These are phyloP conservation scores for Ascodesmis nigricans DNA, from an alignment of 495 filamentous ascomycete species.

Conservation along the genomic window DNA sequence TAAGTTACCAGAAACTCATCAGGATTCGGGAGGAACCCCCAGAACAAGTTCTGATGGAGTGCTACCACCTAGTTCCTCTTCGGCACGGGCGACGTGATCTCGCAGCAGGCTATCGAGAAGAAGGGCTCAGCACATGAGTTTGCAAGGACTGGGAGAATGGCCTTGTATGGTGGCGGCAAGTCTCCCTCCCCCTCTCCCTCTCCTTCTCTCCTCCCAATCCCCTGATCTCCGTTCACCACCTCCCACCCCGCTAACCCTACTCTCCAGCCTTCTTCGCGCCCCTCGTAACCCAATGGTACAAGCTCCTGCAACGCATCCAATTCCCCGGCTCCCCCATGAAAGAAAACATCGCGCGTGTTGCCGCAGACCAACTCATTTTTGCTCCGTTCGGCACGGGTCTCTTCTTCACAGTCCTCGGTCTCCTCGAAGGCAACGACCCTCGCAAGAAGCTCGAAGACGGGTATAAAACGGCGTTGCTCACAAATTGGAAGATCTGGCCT, in stretches of 20 bases:
- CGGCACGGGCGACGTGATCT: slow-evolving; percentile 68
- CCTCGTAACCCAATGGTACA: slow-evolving; percentile 73
- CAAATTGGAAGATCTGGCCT: slow-evolving; percentile 88
- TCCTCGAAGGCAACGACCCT: slow-evolving; percentile 50
- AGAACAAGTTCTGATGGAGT: too few relatives aligned
- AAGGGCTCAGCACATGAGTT: slow-evolving; percentile 63
- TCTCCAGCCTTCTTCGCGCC: slow-evolving; percentile 70
- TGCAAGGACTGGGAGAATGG: slow-evolving; percentile 70
- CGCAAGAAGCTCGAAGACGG: slow-evolving; percentile 45
- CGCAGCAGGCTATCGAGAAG: slow-evolving; percentile 85
- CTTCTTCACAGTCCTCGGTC: slow-evolving; percentile 70
- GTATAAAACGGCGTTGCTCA: slow-evolving; percentile 46
- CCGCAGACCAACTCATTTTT: slow-evolving; percentile 67
- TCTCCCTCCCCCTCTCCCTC: slow-evolving; percentile 12
- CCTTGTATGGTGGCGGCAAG: slow-evolving; percentile 68
- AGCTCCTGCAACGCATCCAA: slow-evolving; percentile 48
- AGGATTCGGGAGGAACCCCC: too few relatives aligned
- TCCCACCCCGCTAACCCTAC: slow-evolving; percentile 5
- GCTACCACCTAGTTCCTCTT: slow-evolving; percentile 81
- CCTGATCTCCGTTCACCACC: too few relatives aligned
- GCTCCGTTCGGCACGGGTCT: slow-evolving; percentile 57
- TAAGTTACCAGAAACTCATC: too few relatives aligned
- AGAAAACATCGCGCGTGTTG: slow-evolving; percentile 64
- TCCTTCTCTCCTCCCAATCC: too few relatives aligned
- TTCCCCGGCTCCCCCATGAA: slow-evolving; percentile 36